These are phyloP conservation scores for Syzygium grande DNA, from an alignment of 345 rosid genomes.

Conservation along the genomic window DNA sequence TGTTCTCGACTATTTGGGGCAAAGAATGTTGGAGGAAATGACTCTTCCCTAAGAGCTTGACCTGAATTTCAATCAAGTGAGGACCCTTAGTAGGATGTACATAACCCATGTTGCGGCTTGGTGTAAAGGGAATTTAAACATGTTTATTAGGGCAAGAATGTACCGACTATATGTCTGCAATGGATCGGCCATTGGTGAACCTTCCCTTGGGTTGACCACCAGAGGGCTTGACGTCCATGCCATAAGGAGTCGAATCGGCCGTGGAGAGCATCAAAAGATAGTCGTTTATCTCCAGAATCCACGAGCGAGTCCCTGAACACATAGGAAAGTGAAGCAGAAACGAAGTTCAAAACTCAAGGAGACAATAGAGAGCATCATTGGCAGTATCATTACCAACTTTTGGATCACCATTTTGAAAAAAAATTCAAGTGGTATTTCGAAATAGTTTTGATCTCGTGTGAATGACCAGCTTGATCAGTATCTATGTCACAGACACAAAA, in stretches of 20 bases:
- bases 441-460: background rate
- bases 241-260: constrained; percentile 9
- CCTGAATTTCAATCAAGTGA: constrained; percentile 8
- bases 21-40: constrained; percentile 35
- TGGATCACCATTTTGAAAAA: background rate
- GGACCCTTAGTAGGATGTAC: background rate
- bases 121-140: background rate
- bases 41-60: constrained; percentile 39
- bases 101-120: background rate
- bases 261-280: constrained; percentile 34
- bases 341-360: background rate
- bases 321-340: constrained; percentile 11
- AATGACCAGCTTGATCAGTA: background rate
- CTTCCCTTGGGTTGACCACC: constrained; percentile 57
- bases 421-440: background rate
- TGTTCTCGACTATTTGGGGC: constrained; percentile 25
- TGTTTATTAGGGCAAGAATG: background rate
- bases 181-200: constrained; percentile 51
- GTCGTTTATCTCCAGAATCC: constrained; percentile 51
- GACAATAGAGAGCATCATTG: background rate
- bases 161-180: constrained; percentile 17
- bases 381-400: background rate
- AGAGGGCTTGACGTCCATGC: constrained; percentile 2
- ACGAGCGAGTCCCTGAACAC: constrained; percentile 53
- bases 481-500: background rate